These are phyloP conservation scores for Xylaria sp. DNA, from an alignment of 2,329 filamentous ascomycete species.

Conservation along the genomic window DNA sequence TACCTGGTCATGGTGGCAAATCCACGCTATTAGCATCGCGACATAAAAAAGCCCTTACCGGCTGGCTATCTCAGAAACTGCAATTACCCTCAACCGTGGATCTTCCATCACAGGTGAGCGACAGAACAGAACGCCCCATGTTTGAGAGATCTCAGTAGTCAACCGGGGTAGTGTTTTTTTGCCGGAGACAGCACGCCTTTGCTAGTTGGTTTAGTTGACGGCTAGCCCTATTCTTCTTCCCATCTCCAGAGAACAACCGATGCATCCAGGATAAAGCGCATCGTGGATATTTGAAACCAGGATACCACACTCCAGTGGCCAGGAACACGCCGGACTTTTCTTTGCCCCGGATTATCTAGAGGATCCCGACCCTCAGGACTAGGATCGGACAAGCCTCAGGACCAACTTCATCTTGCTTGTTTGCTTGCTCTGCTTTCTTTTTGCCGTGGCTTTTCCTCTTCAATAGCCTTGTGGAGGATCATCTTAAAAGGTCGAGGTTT, in stretches of 20 bases:
- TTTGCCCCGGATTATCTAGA: constrained; percentile 23
- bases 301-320: constrained; percentile 23
- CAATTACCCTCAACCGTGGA: constrained; percentile 10
- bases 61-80: constrained; percentile 3
- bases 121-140: constrained; percentile 22
- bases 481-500: constrained; percentile 49
- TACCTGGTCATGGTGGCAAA: constrained; percentile 28
- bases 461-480: constrained; percentile 18
- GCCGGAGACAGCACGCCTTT: constrained; percentile 23
- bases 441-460: constrained; percentile 6
- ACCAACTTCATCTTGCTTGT: constrained; percentile 21
- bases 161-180: constrained; percentile 25
- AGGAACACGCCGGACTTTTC: constrained; percentile 26
- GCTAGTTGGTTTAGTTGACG: constrained; percentile 23
- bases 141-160: constrained; percentile 9
- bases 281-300: constrained; percentile 25
- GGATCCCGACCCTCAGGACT: constrained; percentile 14
- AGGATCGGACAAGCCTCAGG: constrained; percentile 19
- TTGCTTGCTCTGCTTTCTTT: constrained; percentile 16
- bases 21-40: constrained; percentile 16
- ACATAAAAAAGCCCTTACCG: constrained; percentile 27
- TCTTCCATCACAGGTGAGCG: constrained; percentile 27
- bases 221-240: constrained; percentile 25
- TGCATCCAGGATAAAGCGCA: constrained; percentile 24
- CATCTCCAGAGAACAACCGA: constrained; percentile 16